A percentile compares a stretch with the other conserved stretches of the same genome.
Evolutionary conservation across 768 basidiomycete genomes (phyloP).

Genomic region (Mycena leptocephala): DNA sequence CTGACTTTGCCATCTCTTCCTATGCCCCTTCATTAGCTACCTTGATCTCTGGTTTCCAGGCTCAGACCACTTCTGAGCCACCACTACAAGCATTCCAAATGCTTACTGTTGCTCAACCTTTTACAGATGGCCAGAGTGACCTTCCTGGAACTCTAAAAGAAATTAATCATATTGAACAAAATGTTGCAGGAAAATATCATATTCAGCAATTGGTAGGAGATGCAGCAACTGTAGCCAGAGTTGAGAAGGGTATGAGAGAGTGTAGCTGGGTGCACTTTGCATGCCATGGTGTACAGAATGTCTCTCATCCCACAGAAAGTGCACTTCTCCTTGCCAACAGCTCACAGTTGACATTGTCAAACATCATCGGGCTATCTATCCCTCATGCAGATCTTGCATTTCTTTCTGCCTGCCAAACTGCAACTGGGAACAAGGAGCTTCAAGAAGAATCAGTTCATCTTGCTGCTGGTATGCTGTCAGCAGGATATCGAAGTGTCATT

Average conservation of each 20-base stretch:
- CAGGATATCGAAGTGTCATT: conserved; percentile 52
- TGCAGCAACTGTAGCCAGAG: conserved; percentile 31
- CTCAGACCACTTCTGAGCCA: not conserved
- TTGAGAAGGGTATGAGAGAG: conserved; percentile 28
- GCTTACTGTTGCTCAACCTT: conserved; percentile 34
- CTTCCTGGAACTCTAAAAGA: conserved; percentile 34
- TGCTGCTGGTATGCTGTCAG: conserved; percentile 58
- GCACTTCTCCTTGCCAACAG: conserved; percentile 41
- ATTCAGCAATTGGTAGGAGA: conserved; percentile 15
- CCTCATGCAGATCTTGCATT: conserved; percentile 54
- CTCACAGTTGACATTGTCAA: conserved; percentile 38
- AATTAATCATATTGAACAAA: conserved; percentile 26
- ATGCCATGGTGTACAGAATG: conserved; percentile 55
- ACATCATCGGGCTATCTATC: conserved; percentile 42
- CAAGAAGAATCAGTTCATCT: conserved; percentile 54
- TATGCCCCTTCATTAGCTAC: conserved; percentile 47
- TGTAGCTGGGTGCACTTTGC: conserved; percentile 55
- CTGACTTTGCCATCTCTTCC: conserved; percentile 45
- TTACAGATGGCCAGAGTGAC: conserved; percentile 21
- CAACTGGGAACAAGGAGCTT: conserved; percentile 47
- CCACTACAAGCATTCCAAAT: not conserved
- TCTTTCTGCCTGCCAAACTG: conserved; percentile 65
- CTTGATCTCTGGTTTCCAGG: conserved; percentile 10
- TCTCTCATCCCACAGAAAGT: conserved; percentile 41
- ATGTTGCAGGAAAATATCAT: not conserved